These are phyloP conservation scores for Lentithecium fluviatile DNA, from an alignment of 495 filamentous ascomycete species.

Conservation along the genomic window DNA sequence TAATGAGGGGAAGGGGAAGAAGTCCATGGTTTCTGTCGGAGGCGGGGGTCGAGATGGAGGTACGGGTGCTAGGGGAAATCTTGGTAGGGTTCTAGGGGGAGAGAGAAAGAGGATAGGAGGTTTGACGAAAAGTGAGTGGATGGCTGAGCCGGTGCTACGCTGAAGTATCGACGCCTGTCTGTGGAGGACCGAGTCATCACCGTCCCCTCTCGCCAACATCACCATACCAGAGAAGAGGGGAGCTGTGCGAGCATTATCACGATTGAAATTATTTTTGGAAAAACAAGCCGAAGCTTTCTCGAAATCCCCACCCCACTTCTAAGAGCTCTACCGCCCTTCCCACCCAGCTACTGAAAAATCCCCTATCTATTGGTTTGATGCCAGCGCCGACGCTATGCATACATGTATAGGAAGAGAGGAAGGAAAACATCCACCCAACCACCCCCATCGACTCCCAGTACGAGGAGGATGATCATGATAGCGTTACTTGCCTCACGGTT, in stretches of 20 bases:
- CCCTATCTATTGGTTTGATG: background rate
- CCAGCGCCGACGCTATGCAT: background rate
- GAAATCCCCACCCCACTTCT: background rate
- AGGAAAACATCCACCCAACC: too few species aligned
- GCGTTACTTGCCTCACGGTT: too few species aligned
- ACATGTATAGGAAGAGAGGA: background rate
- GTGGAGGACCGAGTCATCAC: background rate
- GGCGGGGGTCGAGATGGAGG: background rate
- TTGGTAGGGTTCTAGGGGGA: background rate
- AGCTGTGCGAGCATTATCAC: too few species aligned
- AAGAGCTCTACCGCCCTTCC: background rate
- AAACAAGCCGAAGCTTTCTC: too few species aligned
- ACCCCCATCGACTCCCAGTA: background rate
- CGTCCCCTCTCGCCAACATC: too few species aligned
- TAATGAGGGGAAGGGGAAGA: conserved; percentile 35
- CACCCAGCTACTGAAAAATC: background rate
- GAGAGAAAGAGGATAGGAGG: background rate
- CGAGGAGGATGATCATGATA: too few species aligned
- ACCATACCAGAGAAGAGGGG: too few species aligned
- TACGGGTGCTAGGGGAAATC: background rate
- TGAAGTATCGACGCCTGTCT: background rate
- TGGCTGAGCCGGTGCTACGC: conserved; percentile 20
- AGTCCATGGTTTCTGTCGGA: background rate
- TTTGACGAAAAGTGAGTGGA: conserved; percentile 27
- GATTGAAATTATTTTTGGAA: too few species aligned